Evolutionary conservation across 73 alveolate genomes (phyloP).

Genomic region (Durusdinium trenchii): DNA sequence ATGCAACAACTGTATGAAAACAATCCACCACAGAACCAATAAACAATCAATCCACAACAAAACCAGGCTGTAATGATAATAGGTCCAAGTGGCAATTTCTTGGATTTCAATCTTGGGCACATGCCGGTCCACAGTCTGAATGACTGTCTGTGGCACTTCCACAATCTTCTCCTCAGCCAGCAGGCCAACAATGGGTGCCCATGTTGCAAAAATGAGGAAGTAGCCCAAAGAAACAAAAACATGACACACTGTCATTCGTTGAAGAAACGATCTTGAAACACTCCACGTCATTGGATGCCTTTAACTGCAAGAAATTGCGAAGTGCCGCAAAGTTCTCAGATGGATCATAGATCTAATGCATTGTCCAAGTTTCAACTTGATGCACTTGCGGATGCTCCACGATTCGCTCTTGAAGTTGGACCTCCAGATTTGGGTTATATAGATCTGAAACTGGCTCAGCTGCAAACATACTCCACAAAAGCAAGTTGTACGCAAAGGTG

Average conservation of each 20-base stretch:
- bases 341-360: not conserved
- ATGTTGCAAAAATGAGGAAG: no score
- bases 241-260: no score
- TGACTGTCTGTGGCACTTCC: conserved; percentile 86
- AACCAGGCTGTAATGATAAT: not conserved
- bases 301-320: not conserved
- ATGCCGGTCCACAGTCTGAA: conserved; percentile 81
- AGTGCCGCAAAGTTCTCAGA: not conserved
- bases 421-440: no score
- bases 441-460: no score
- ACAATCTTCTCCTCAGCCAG: conserved; percentile 80
- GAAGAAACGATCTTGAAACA: not conserved
- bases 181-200: no score
- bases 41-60: not conserved
- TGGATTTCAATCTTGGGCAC: conserved; percentile 85
- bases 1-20: not conserved
- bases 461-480: no score
- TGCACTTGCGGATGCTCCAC: conserved; percentile 90
- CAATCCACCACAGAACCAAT: not conserved
- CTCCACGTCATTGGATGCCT: not conserved
- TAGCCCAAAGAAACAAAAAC: no score
- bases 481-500: no score
- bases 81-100: conserved; percentile 38
- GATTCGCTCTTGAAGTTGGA: conserved; percentile 77
- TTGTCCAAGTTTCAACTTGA: conserved; percentile 50